Evolutionary conservation across 345 rosid genomes (phyloP), one percentile per base, ranked within the genome.

Genomic region (Pseudoturritis turrita): DNA sequence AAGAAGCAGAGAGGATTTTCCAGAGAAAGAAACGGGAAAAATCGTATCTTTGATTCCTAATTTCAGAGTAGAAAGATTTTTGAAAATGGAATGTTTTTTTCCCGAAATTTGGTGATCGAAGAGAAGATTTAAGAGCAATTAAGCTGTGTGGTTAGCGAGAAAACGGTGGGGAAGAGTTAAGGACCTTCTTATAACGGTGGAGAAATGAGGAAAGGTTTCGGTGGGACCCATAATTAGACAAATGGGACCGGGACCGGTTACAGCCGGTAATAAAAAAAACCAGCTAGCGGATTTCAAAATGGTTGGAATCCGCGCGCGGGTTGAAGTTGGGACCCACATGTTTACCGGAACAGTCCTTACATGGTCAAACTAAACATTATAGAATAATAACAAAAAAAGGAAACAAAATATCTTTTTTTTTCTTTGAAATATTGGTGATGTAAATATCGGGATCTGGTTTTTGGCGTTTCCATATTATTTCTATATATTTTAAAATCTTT

Each of bases 271-370:
- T 33, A 33, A 33, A 39, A n/a, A 33, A 33, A 39, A n/a, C 43
- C 36, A 29, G 19, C n/a, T 35, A 29, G 40, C 41, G 37, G 46
- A 7, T 58, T 58, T 57, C 44, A 17, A 58, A n/a, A 35, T 10
- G 8, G 21, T 60, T 60, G 10, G n/a, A 44, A 49, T 12, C 41
- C 44, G 29, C 69, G 33, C 44, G 29, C 69, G 33, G n/a, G 53
- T 1, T 51, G 26, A 66, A 66, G 46, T 35, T 55, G 43, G 51
- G 77, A 45, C 71, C 71, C 31, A 73, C 23, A 2, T 17, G 10
- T 64, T 45, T 73, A 73, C 65, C 65, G 65, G 71, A 17, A 18
- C 59, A 36, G 51, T 56, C 65, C 52, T 73, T 54, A 44, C 17
- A 0, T 56, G 65, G 77, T 73, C 77, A 54, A 23, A 44, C 17